Evolutionary conservation across 2,329 filamentous ascomycete genomes (phyloP).

Genomic region (Colletotrichum neosansevieriae): DNA sequence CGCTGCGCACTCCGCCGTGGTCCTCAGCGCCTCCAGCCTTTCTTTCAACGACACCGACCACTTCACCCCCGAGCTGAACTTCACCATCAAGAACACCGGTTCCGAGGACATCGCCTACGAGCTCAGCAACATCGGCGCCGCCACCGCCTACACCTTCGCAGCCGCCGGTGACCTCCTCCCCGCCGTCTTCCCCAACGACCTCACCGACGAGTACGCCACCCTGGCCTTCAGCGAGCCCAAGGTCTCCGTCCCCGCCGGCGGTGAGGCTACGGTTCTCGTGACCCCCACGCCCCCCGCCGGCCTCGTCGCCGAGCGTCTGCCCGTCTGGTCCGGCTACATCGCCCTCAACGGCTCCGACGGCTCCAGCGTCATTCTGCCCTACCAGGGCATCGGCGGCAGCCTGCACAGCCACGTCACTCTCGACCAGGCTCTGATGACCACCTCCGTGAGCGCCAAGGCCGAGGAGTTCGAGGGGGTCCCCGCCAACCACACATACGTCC

Average conservation of each 20-base stretch:
- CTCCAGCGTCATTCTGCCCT: constrained; percentile 53
- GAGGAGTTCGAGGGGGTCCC: constrained; percentile 43
- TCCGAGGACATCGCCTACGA: constrained; percentile 62
- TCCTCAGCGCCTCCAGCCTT: constrained; percentile 67
- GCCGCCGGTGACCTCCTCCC: constrained; percentile 50
- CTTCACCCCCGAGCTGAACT: constrained; percentile 61
- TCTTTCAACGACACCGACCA: constrained; percentile 75
- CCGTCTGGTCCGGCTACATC: constrained; percentile 58
- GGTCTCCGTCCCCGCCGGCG: constrained; percentile 57
- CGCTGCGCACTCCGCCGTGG: constrained; percentile 65
- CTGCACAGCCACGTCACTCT: constrained; percentile 52
- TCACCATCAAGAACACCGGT: constrained; percentile 68
- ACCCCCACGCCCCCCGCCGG: constrained; percentile 55
- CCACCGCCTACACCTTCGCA: constrained; percentile 66
- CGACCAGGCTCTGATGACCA: constrained; percentile 50
- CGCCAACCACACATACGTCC: constrained; percentile 54
- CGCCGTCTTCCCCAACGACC: constrained; percentile 58
- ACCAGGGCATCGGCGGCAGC: constrained; percentile 55
- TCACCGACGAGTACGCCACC: constrained; percentile 55
- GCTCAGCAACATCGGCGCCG: constrained; percentile 62
- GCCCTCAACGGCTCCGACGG: constrained; percentile 55
- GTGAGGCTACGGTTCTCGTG: constrained; percentile 61
- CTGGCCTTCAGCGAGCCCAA: constrained; percentile 56
- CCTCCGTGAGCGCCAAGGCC: constrained; percentile 48
- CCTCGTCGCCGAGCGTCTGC: constrained; percentile 51